A percentile compares a stretch with the other conserved stretches of the same genome.
Evolutionary conservation across 164 flowering plant genomes (phyloP).

Genomic region (Tinospora cordifolia): DNA sequence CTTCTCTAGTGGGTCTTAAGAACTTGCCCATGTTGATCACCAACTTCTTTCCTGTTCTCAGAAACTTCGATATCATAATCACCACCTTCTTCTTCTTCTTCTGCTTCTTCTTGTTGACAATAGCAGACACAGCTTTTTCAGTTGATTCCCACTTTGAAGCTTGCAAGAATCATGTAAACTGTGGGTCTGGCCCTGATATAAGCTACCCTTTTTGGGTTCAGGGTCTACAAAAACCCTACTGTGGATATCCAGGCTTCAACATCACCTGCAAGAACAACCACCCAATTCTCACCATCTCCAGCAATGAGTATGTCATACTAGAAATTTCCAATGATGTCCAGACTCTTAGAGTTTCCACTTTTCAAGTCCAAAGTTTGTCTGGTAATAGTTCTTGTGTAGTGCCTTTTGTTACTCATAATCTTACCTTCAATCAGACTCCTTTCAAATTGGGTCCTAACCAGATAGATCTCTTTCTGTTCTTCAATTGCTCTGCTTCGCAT

Average conservation of each 20-base stretch:
- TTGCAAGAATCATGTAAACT: neutral
- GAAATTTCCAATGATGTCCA: neutral
- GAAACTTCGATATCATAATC: neutral
- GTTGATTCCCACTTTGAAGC: neutral
- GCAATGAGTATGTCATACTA: conserved; percentile 3
- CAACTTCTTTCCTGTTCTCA: too few species aligned
- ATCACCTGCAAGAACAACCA: conserved; percentile 6
- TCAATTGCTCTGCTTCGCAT: conserved; percentile 5
- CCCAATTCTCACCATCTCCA: neutral
- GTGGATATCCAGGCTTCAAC: conserved; percentile 13
- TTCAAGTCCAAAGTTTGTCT: neutral
- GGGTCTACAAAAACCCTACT: neutral
- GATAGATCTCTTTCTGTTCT: neutral
- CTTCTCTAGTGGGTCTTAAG: neutral
- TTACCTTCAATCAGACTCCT: neutral
- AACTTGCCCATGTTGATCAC: neutral
- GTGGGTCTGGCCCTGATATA: neutral
- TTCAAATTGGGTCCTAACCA: neutral
- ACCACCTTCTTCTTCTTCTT: neutral
- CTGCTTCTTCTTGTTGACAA: neutral
- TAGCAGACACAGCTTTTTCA: neutral
- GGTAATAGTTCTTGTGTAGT: neutral
- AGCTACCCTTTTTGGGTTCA: conserved; percentile 4
- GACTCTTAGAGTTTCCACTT: neutral
- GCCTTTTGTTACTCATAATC: neutral